phyloP scores from a whole-genome alignment of 192 early-diverging fungal species.

The Linnemannia zychae region DNA sequence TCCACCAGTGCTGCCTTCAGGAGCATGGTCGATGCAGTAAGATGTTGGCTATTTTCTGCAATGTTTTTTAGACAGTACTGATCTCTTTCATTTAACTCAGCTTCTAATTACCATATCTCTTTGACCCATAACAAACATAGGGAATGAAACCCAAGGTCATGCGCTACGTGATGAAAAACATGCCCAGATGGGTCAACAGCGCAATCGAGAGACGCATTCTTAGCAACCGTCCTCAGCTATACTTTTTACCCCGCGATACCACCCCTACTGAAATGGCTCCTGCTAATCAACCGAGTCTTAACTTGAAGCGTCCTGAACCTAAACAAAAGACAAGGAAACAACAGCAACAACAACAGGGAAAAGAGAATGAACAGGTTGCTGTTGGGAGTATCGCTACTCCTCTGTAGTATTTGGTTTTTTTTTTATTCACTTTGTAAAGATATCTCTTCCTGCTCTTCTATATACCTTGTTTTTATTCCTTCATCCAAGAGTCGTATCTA shows the following conservation, averaged over 20 bases:
- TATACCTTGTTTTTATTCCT: no score
- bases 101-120: no score
- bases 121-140: no score
- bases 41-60: neutral
- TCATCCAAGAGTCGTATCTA: no score
- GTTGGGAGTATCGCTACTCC: no score
- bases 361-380: no score
- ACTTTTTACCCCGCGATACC: neutral
- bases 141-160: neutral
- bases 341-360: no score
- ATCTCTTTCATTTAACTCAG: neutral
- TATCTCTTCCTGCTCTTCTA: no score
- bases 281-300: neutral
- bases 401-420: no score
- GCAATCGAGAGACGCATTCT: neutral
- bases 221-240: neutral
- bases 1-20: slow-evolving; percentile 8
- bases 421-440: no score
- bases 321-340: no score
- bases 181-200: neutral
- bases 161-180: neutral
- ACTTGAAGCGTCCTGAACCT: no score
- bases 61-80: neutral
- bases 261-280: neutral
- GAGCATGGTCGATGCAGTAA: neutral